Conservation (phyloP, 2,329 filamentous ascomycete genomes). For the Dactylellina parvicollis region DNA sequence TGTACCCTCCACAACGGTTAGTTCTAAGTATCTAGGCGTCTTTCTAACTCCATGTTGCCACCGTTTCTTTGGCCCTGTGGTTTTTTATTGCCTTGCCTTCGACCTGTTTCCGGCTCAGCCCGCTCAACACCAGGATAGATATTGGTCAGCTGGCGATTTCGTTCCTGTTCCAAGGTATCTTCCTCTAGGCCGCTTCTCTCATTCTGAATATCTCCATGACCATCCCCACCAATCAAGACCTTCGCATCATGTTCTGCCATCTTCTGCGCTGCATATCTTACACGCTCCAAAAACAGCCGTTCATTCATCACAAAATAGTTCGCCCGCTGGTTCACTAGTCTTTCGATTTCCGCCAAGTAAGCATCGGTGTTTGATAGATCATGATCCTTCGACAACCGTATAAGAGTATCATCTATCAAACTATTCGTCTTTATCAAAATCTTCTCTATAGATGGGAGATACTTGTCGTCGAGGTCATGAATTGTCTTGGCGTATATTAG, state of each 20-base stretch:
- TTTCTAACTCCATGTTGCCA: no score
- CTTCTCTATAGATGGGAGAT: neutral
- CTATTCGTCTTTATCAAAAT: neutral
- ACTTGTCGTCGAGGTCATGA: neutral
- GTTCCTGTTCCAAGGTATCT: no score
- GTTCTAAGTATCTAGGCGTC: no score
- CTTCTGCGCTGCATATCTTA: neutral
- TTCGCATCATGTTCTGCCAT: neutral
- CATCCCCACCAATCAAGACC: neutral
- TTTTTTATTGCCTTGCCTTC: no score
- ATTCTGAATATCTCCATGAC: neutral
- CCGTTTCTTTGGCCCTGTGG: no score
- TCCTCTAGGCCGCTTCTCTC: no score
- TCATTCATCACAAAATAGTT: slow-evolving; percentile 1
- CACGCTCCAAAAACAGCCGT: neutral
- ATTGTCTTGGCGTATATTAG: slow-evolving; percentile 3
- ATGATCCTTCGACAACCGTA: neutral
- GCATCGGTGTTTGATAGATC: slow-evolving; percentile 3
- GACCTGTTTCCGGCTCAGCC: no score
- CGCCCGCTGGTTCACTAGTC: neutral
- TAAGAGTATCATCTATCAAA: slow-evolving; percentile 3
- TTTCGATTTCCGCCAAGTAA: slow-evolving; percentile 10
- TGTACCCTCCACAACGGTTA: no score
- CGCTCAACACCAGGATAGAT: no score
- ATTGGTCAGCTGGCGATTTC: no score